Evolutionary conservation across 768 basidiomycete species (phyloP), one percentile per base, ranked within the genome.

Genomic region (Peribolospora kevripleyi): DNA sequence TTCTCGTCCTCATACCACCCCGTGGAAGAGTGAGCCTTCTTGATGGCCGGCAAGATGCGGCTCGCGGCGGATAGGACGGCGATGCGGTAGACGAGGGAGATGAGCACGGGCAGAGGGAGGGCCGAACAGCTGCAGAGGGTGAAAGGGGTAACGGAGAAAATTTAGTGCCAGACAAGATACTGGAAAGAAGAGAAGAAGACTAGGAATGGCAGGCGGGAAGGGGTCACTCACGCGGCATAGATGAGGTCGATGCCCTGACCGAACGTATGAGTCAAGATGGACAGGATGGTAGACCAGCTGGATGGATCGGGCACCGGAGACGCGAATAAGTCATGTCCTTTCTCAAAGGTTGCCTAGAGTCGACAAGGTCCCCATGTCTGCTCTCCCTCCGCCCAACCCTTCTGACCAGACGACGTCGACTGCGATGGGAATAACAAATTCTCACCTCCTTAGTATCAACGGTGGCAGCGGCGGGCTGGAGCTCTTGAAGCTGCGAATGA

Each of bases 241-340:
- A 63, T 57, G 14, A 65, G 63, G 50, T 65, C 62, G 42, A 65
- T 59, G 13, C 60, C 60, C 2, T 60, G 60, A 2, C 62, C 64
- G 25, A 65, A 61, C 0, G 61, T 65, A 48, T 65, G 58, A n/a
- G 45, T 48, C 36, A 53, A 49, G 51, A 57, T 53, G 9, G 53
- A 46, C 1, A 58, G 54, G 38, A 61, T 52, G 36, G 57, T 59
- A 5, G 57, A 56, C 25, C 25, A 25, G 25, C 25, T 25, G 25
- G 25, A 25, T 25, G 25, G 25, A 25, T 25, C 25, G 25, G 25
- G 25, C 25, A 25, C 25, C 25, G 25, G 25, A 25, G 25, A 25
- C 25, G 25, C 25, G 25, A 25, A 25, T 25, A 1, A 25, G 25
- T 25, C 25, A 25, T 25, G 25, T 25, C 25, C 25, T 25, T 25